phyloP scores from a whole-genome alignment of 2,329 filamentous ascomycete species.

The Colletotrichum lentis region DNA sequence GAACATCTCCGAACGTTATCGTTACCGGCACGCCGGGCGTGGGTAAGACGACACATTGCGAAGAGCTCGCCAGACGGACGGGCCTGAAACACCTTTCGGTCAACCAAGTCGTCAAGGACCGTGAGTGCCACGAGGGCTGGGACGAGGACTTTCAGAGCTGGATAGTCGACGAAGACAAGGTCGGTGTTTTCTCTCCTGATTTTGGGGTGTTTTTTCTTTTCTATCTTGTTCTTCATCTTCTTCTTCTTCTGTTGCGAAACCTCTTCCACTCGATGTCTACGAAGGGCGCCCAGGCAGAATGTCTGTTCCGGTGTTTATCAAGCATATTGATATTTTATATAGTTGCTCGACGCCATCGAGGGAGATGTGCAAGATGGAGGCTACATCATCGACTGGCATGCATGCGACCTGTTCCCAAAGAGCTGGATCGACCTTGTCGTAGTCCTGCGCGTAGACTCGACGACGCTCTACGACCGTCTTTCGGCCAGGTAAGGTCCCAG shows the following conservation, averaged over 20 bases:
- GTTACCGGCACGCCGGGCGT: conserved; percentile 95
- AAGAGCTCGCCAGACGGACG: conserved; percentile 77
- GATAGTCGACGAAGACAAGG: conserved; percentile 97
- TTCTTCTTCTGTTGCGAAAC: background rate
- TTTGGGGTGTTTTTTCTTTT: conserved; percentile 7
- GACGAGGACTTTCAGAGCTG: conserved; percentile 86
- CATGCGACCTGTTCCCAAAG: conserved; percentile 92
- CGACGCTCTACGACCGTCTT: conserved; percentile 83
- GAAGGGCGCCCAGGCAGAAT: background rate
- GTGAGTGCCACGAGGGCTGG: conserved; percentile 85
- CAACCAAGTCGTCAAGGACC: conserved; percentile 91
- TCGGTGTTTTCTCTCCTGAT: conserved; percentile 48
- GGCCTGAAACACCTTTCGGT: conserved; percentile 85
- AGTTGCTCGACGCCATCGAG: conserved; percentile 90
- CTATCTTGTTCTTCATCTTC: no score
- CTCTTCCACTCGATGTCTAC: background rate
- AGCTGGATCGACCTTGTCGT: conserved; percentile 96
- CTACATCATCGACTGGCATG: conserved; percentile 96
- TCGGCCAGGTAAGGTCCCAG: conserved; percentile 66
- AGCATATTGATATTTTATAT: background rate
- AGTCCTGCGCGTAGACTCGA: conserved; percentile 83
- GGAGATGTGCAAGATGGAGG: conserved; percentile 80
- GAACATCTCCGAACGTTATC: conserved; percentile 82
- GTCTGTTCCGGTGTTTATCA: background rate
- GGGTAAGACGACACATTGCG: conserved; percentile 93